These are phyloP conservation scores for Venturia pyrina DNA, from an alignment of 2,329 filamentous ascomycete species.

Conservation along the genomic window DNA sequence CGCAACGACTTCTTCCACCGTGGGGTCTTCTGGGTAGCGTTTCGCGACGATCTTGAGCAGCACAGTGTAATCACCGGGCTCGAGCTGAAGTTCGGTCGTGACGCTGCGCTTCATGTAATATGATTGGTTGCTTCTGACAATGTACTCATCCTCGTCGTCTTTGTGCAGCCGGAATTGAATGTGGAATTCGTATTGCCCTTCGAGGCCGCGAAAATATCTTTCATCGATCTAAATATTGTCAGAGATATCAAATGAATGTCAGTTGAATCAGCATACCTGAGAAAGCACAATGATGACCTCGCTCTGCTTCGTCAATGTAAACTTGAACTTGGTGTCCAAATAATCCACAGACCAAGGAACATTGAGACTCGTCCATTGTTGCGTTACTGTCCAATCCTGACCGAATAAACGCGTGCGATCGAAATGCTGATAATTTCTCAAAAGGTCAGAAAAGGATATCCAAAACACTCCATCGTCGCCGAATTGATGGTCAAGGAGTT, in stretches of 20 bases:
- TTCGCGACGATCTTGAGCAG: constrained; percentile 64
- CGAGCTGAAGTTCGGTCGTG: constrained; percentile 65
- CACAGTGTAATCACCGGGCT: constrained; percentile 65
- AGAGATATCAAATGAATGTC: background rate
- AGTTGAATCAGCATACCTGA: constrained; percentile 23
- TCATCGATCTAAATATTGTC: constrained; percentile 36
- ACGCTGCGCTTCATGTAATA: constrained; percentile 62
- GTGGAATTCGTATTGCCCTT: constrained; percentile 47
- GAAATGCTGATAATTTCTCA: constrained; percentile 49
- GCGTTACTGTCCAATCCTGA: constrained; percentile 49
- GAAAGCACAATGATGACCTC: constrained; percentile 49
- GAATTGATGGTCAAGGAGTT: constrained; percentile 62
- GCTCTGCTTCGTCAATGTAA: constrained; percentile 41
- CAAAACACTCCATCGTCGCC: constrained; percentile 63
- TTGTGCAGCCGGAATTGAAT: constrained; percentile 51
- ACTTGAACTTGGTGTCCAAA: constrained; percentile 48
- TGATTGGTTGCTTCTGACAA: constrained; percentile 45
- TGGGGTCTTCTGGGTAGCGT: constrained; percentile 38
- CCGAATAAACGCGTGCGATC: constrained; percentile 52
- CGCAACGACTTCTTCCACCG: constrained; percentile 59
- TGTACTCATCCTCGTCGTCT: constrained; percentile 49
- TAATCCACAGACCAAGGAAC: constrained; percentile 53
- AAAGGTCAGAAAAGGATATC: constrained; percentile 49
- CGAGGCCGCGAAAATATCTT: constrained; percentile 49
- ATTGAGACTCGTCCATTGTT: constrained; percentile 50